Evolutionary conservation across 148 eudicot genomes (phyloP), one percentile per base, ranked within the genome.

Genomic region (Rhododendron vialii): DNA sequence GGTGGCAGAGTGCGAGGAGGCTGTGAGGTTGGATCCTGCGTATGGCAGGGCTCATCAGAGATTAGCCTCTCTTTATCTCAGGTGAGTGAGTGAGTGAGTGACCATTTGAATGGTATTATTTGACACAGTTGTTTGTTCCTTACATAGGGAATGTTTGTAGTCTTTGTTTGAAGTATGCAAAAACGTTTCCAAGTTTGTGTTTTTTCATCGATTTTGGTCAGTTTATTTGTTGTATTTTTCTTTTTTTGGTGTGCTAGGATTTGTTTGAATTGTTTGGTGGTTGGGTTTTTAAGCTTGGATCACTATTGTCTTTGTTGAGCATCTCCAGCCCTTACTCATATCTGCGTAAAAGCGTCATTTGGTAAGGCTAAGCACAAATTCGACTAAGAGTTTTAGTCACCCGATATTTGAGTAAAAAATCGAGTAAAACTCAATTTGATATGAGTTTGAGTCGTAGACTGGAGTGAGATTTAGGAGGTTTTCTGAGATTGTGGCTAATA

Each of bases 11-110:
- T 92, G 92, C 61, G 92, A 87, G 80, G 88, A 86, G 86, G 93
- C 92, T 61, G 87, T 89, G 48, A 86, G 75, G 87, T 80, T 88
- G 41, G 89, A 92, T 51, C 86, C 90, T 10, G 80, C 87, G 0
- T 92, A 90, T 78, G 74, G 57, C 35, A 88, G 91, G 80, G 92
- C 92, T 84, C 93, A 90, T 87, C 90, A 89, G 78, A 86, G 92
- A 28, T 82, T 92, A 79, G 93, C 91, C 59, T 87, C 89, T 82
- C 92, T 92, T 20, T 89, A 88, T 83, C 87, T 89, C 20, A 87
- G 93, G 93, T 88, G 65, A 59, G 55, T 78, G 41, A 38, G 55
- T 77, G 38, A 36, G 41, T 38, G 53, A 17, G 7, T 69, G 2
- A 11, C 3, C 36, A 69, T 28, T 30, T 69, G 9, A 9, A n/a